Evolutionary conservation across 2,329 filamentous ascomycete species (phyloP).

Genomic region (Ascomycota sp.): DNA sequence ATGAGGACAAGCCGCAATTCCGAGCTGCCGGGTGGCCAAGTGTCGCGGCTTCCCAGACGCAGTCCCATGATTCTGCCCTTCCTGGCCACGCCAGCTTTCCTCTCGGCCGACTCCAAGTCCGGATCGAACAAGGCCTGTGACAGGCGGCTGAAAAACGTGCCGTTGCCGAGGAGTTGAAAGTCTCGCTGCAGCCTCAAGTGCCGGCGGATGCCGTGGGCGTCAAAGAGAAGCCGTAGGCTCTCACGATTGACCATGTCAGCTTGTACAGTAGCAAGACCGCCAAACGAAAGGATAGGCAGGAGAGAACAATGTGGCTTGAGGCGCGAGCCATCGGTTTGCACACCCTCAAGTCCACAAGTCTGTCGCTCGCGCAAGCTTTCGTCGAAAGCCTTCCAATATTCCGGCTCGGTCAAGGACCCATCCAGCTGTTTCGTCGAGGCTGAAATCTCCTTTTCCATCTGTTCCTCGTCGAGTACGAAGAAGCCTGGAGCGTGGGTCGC

Average conservation of each 20-base stretch:
- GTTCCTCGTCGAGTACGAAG: conserved; percentile 25
- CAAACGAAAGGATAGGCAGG: conserved; percentile 52
- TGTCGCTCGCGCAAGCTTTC: conserved; percentile 19
- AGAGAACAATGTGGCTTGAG: conserved; percentile 36
- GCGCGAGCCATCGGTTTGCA: conserved; percentile 7
- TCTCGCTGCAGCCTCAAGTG: conserved; percentile 58
- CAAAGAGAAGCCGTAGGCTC: conserved; percentile 57
- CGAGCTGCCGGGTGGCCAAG: conserved; percentile 85
- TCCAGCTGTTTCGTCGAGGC: conserved; percentile 27
- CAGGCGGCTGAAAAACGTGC: conserved; percentile 60
- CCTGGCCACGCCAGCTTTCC: conserved; percentile 45
- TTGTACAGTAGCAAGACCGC: conserved; percentile 53
- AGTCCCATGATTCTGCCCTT: conserved; percentile 60
- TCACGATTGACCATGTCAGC: conserved; percentile 57
- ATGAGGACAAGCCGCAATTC: conserved; percentile 79
- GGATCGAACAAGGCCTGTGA: conserved; percentile 72
- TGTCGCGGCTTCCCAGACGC: conserved; percentile 58
- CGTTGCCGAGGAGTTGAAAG: conserved; percentile 72
- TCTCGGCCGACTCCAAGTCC: conserved; percentile 60
- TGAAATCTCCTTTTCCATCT: conserved; percentile 26
- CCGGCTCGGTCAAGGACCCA: conserved; percentile 10
- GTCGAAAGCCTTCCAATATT: conserved; percentile 16
- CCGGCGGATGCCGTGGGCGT: conserved; percentile 45
- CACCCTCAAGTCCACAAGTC: conserved; percentile 8
- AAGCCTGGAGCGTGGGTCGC: conserved; percentile 15